These are phyloP conservation scores for Yamadazyma sp. DNA, from an alignment of 1,139 yeast species.

Conservation along the genomic window DNA sequence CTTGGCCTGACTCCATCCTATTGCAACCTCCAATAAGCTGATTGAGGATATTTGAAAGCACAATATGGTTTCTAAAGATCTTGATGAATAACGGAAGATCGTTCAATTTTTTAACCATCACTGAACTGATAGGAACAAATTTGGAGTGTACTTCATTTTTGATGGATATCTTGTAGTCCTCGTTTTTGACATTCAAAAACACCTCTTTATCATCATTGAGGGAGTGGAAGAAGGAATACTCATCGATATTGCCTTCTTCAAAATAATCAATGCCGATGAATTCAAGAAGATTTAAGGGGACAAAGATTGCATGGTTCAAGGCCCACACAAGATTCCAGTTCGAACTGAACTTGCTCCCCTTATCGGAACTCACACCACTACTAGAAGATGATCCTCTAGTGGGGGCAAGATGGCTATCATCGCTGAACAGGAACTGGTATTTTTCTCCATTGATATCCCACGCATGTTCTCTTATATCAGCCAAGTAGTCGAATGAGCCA, in stretches of 20 bases:
- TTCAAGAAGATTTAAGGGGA: conserved; percentile 32
- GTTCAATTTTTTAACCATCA: conserved; percentile 22
- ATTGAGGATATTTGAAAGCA: conserved; percentile 24
- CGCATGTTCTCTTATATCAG: conserved; percentile 20
- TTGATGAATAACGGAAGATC: conserved; percentile 29
- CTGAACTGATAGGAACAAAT: conserved; percentile 22
- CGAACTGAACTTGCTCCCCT: conserved; percentile 4
- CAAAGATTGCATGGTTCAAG: conserved; percentile 24
- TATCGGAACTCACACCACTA: neutral
- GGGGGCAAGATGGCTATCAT: conserved; percentile 12
- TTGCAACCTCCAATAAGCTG: conserved; percentile 7
- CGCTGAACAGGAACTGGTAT: conserved; percentile 15
- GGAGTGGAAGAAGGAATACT: conserved; percentile 15
- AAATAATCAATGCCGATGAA: conserved; percentile 26
- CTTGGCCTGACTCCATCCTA: conserved; percentile 6
- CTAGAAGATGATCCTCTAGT: conserved; percentile 1
- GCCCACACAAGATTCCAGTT: conserved; percentile 24
- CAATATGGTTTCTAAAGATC: conserved; percentile 31
- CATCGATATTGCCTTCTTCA: conserved; percentile 7
- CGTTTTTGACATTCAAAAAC: conserved; percentile 1
- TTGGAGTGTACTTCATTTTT: conserved; percentile 14
- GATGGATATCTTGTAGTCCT: conserved; percentile 6
- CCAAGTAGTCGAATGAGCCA: conserved; percentile 14
- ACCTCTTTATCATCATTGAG: conserved; percentile 22
- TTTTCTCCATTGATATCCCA: conserved; percentile 15